Evolutionary conservation across 345 rosid species (phyloP), one percentile per base, ranked within the genome.

Genomic region (Dipteronia sinensis): DNA sequence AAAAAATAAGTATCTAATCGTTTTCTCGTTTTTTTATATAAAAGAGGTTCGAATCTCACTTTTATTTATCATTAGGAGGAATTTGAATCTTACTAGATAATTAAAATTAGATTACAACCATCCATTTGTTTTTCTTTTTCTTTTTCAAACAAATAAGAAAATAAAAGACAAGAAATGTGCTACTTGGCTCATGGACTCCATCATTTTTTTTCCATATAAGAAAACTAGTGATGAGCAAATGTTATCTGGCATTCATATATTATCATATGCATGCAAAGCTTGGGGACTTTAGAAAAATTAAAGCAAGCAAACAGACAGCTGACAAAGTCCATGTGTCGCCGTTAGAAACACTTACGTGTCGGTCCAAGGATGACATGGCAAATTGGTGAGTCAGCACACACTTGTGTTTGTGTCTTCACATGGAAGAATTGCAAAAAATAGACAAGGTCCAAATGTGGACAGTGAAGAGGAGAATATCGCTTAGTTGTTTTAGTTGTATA

Each of bases 401-500:
- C 31, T 4, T 44, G 47, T 44, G 2, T 46, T 3, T 58, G 63
- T 34, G 34, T 34, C 62, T 56, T 59, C 75, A 17, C 71, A 25
- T 47, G 62, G 61, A 19, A 42, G 56, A 55, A 64, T 12, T 49
- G 67, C 16, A 4, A 53, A 53, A 13, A 13, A 55, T 8, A 22
- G 67, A 74, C 69, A 62, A 77, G 68, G 64, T 13, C 58, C 62
- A 59, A 85, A 22, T 25, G 78, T 69, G 59, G 78, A 75, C 76
- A 46, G 65, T 47, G 65, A 70, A 27, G 71, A 47, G 7, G 25
- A 49, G 78, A 74, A 77, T 65, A 70, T 76, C 72, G 82, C 80
- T 61, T 81, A 73, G 85, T 80, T 77, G 77, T 58, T 68, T 47
- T 47, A 6, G 71, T 56, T 59, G 59, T 11, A 82, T 80, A 67